Percentiles rank a stretch among this genome's conserved stretches.
Conservation (phyloP, 352 stramenopile species). For the Phytopythium kandeliae region DNA sequence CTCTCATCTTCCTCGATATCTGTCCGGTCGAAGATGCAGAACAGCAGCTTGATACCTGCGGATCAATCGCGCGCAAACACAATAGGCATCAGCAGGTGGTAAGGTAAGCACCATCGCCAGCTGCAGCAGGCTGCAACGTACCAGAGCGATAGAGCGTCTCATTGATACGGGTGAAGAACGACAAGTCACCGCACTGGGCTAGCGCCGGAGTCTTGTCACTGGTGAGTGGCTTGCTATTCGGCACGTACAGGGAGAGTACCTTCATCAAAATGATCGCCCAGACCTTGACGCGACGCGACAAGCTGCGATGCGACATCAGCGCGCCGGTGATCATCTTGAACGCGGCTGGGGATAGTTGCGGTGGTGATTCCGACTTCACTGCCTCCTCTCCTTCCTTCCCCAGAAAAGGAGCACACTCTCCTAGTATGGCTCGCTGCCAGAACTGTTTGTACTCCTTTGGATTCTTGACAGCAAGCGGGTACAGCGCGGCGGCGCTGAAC, state of each 20-base stretch:
- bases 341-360: conserved; percentile 19
- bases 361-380: neutral
- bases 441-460: conserved; percentile 35
- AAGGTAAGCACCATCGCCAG: too few relatives aligned
- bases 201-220: conserved; percentile 13
- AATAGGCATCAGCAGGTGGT: too few relatives aligned
- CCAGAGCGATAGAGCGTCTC: conserved; percentile 37
- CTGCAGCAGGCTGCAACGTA: conserved; percentile 17
- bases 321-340: conserved; percentile 37
- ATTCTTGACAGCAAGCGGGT: conserved; percentile 42
- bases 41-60: conserved; percentile 49
- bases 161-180: conserved; percentile 30
- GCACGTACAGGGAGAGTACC: conserved; percentile 24
- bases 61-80: too few relatives aligned
- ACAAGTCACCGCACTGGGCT: conserved; percentile 19
- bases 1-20: conserved; percentile 67
- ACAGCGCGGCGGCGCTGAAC: conserved; percentile 36
- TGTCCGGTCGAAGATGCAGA: conserved; percentile 62
- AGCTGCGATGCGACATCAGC: conserved; percentile 41
- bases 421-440: conserved; percentile 36
- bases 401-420: neutral
- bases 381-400: conserved; percentile 7
- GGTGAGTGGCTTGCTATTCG: conserved; percentile 11
- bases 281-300: conserved; percentile 49
- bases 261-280: conserved; percentile 60